Conservation (phyloP, 805 yeast genomes). For the Pichia paraexigua region DNA sequence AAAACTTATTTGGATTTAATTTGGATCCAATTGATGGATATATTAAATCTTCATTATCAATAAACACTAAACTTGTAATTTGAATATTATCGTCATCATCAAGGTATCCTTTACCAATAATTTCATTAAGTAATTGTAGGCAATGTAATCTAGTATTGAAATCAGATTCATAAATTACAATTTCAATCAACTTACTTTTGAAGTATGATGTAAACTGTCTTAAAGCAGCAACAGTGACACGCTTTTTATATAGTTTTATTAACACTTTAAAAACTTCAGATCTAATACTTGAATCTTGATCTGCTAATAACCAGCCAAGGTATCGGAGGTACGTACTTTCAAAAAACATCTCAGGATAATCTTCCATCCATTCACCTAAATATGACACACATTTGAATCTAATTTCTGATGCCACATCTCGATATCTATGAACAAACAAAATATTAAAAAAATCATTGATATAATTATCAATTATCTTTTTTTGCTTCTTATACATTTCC, state of each 20-base stretch:
- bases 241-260: constrained; percentile 37
- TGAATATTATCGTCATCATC: constrained; percentile 47
- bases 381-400: constrained; percentile 60
- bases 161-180: constrained; percentile 51
- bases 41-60: constrained; percentile 22
- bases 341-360: constrained; percentile 62
- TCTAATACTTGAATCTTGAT: constrained; percentile 52
- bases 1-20: constrained; percentile 22
- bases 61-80: constrained; percentile 34
- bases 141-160: constrained; percentile 44
- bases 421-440: constrained; percentile 66
- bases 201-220: constrained; percentile 75
- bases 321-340: constrained; percentile 65
- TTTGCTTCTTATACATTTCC: constrained; percentile 37
- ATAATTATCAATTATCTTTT: constrained; percentile 44
- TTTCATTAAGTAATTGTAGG: constrained; percentile 44
- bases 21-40: constrained; percentile 20
- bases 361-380: constrained; percentile 65
- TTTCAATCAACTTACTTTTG: constrained; percentile 55
- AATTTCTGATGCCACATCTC: constrained; percentile 68
- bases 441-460: constrained; percentile 59
- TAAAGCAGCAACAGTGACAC: constrained; percentile 49
- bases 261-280: constrained; percentile 54
- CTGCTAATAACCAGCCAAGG: constrained; percentile 82
- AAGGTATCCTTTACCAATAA: constrained; percentile 53